These are phyloP conservation scores for Aspergillus pseudoviridinutans DNA, from an alignment of 2,329 filamentous ascomycete species.

Conservation along the genomic window DNA sequence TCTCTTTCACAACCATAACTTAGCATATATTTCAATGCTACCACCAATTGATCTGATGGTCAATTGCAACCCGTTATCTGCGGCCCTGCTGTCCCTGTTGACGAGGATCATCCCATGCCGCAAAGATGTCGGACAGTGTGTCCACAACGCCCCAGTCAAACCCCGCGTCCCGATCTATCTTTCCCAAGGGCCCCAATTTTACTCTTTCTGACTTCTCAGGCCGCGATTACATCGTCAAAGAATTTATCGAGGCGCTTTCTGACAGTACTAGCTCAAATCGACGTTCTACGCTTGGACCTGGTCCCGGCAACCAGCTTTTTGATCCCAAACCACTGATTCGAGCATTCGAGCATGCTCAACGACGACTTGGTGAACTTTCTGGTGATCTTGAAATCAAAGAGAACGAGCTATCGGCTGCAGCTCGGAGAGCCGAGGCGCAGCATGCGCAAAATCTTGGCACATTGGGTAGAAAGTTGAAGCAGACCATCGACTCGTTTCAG, in stretches of 20 bases:
- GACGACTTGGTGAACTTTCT: constrained; percentile 48
- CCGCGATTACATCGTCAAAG: constrained; percentile 95
- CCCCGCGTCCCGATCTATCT: constrained; percentile 61
- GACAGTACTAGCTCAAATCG: constrained; percentile 75
- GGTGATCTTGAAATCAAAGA: constrained; percentile 87
- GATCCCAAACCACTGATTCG: constrained; percentile 96
- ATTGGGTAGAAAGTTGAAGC: constrained; percentile 81
- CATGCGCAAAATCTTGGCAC: constrained; percentile 89
- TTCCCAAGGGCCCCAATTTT: constrained; percentile 76
- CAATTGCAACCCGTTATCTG: not conserved
- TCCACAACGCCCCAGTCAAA: constrained; percentile 39
- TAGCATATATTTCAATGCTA: not conserved
- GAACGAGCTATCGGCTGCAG: constrained; percentile 84
- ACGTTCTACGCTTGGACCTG: constrained; percentile 60
- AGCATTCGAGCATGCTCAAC: constrained; percentile 73
- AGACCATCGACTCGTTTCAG: constrained; percentile 89
- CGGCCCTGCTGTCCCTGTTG: constrained; percentile 5
- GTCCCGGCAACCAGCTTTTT: constrained; percentile 55
- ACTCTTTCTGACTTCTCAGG: constrained; percentile 82
- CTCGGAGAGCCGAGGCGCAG: constrained; percentile 84
- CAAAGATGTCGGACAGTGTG: constrained; percentile 37
- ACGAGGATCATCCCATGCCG: constrained; percentile 4
- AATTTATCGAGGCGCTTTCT: constrained; percentile 91
- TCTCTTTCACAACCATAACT: not conserved
- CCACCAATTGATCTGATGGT: not conserved